phyloP scores from a whole-genome alignment of 345 rosid species.

The Bruguiera gymnorhiza region DNA sequence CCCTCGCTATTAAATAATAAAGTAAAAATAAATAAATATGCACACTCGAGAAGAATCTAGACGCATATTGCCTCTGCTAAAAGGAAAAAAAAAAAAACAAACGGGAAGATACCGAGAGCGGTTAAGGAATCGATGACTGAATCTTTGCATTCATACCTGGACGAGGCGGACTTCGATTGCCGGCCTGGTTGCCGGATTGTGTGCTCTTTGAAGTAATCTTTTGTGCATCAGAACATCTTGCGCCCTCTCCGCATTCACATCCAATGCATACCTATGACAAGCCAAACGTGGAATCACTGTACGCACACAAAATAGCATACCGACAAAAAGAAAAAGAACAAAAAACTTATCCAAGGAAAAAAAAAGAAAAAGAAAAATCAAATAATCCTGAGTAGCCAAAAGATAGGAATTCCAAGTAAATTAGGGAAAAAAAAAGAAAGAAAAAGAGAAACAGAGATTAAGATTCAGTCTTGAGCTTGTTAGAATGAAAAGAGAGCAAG shows the following conservation, averaged over 20 bases:
- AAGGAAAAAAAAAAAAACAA: constrained; percentile 14
- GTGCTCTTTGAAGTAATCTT: constrained; percentile 50
- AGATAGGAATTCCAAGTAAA: too few relatives aligned
- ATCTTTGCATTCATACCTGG: constrained; percentile 35
- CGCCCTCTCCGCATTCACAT: constrained; percentile 59
- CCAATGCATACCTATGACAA: constrained; percentile 52
- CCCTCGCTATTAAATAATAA: constrained; percentile 10
- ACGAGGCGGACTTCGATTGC: constrained; percentile 61
- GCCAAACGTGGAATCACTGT: too few relatives aligned
- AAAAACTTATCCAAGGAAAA: too few relatives aligned
- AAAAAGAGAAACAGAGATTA: too few relatives aligned
- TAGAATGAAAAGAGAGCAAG: too few relatives aligned
- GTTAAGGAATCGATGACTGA: constrained; percentile 6
- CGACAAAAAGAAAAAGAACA: too few relatives aligned
- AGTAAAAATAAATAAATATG: not conserved
- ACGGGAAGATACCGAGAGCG: constrained; percentile 1
- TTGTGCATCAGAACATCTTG: constrained; percentile 67
- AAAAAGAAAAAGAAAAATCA: too few relatives aligned
- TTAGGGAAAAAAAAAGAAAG: too few relatives aligned
- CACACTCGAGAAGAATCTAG: constrained; percentile 4
- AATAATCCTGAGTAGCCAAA: too few relatives aligned
- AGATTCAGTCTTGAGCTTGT: too few relatives aligned
- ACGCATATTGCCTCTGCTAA: constrained; percentile 3
- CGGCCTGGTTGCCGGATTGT: constrained; percentile 46
- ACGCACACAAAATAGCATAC: too few relatives aligned